Evolutionary conservation across 2,329 filamentous ascomycete genomes (phyloP).

Genomic region (Aspergillus persii): DNA sequence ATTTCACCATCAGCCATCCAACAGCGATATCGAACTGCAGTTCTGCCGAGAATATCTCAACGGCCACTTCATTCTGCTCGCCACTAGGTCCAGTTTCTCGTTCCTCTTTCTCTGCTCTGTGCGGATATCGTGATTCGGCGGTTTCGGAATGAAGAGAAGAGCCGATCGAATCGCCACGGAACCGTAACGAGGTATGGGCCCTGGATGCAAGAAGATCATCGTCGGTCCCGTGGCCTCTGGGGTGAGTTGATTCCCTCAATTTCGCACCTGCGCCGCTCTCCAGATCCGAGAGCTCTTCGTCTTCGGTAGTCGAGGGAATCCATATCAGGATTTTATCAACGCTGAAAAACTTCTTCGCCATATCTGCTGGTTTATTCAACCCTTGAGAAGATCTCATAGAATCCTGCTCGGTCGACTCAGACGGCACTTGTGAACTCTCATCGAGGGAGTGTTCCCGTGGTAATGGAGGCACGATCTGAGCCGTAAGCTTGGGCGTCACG

Average conservation of each 20-base stretch:
- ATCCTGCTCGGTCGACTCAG: slow-evolving; percentile 13
- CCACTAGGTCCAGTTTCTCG: neutral
- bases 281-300: slow-evolving; percentile 11
- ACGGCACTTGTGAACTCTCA: slow-evolving; percentile 8
- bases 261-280: slow-evolving; percentile 15
- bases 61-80: slow-evolving; percentile 19
- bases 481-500: slow-evolving; percentile 32
- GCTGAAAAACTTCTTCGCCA: slow-evolving; percentile 35
- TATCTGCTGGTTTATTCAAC: slow-evolving; percentile 24
- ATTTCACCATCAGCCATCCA: slow-evolving; percentile 41
- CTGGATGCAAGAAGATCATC: slow-evolving; percentile 27
- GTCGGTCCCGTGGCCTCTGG: slow-evolving; percentile 21
- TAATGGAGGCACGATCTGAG: slow-evolving; percentile 15
- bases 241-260: slow-evolving; percentile 22
- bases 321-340: slow-evolving; percentile 37
- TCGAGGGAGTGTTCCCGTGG: slow-evolving; percentile 10
- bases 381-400: slow-evolving; percentile 16
- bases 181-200: slow-evolving; percentile 19
- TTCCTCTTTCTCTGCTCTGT: slow-evolving; percentile 4
- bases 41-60: slow-evolving; percentile 32
- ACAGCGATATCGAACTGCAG: slow-evolving; percentile 41
- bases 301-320: slow-evolving; percentile 29
- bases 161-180: slow-evolving; percentile 18
- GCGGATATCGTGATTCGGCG: slow-evolving; percentile 5
- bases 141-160: slow-evolving; percentile 14